These are phyloP conservation scores for Hypoxylon sp. DNA, from an alignment of 2,329 filamentous ascomycete species.

Conservation along the genomic window DNA sequence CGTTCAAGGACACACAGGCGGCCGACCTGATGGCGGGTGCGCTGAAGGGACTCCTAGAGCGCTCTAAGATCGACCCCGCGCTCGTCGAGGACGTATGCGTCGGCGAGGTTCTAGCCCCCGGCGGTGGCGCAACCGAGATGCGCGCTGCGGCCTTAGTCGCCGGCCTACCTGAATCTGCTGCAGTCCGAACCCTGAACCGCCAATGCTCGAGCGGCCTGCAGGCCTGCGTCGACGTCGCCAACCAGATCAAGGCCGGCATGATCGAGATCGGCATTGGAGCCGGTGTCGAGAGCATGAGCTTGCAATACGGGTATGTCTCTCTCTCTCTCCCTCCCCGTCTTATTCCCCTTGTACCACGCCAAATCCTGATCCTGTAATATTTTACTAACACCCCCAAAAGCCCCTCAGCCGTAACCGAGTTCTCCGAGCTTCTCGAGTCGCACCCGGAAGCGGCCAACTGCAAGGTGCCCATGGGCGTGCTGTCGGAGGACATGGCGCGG, in stretches of 20 bases:
- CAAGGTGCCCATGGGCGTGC: conserved; percentile 95
- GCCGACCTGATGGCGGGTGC: conserved; percentile 88
- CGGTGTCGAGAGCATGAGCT: conserved; percentile 96
- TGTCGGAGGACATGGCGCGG: conserved; percentile 96
- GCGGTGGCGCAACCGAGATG: conserved; percentile 97
- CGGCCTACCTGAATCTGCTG: conserved; percentile 87
- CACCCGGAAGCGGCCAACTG: conserved; percentile 91
- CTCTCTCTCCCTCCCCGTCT: background rate
- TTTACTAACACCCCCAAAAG: conserved; percentile 57
- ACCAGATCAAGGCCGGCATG: conserved; percentile 91
- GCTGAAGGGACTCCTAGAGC: conserved; percentile 84
- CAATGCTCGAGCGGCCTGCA: conserved; percentile 96
- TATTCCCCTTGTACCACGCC: background rate
- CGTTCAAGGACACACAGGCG: conserved; percentile 93
- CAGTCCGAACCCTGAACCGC: conserved; percentile 91
- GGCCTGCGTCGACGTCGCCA: conserved; percentile 93
- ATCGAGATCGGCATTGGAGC: conserved; percentile 96
- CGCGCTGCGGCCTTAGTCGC: conserved; percentile 91
- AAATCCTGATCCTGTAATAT: background rate
- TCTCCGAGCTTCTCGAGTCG: conserved; percentile 88
- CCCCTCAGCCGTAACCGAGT: conserved; percentile 89
- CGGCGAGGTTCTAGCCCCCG: conserved; percentile 90
- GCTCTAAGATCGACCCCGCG: conserved; percentile 88
- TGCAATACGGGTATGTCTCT: conserved; percentile 82
- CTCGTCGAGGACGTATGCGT: conserved; percentile 95